Evolutionary conservation across 306 rosid species (phyloP).

Genomic region (Cucumis cinereus): DNA sequence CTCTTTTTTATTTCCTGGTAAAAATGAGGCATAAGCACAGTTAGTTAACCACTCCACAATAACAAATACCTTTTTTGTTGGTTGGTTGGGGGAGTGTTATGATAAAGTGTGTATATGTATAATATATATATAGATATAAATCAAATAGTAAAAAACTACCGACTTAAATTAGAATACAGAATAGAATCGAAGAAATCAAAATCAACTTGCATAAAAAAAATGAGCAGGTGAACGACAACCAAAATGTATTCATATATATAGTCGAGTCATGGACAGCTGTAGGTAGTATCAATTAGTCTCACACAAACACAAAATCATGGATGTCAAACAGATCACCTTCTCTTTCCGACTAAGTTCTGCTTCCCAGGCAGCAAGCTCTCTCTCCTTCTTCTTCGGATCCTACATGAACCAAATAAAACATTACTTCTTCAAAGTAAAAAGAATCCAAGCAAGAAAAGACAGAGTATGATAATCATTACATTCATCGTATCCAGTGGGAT

Average conservation of each 20-base stretch:
- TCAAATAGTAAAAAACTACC: not conserved
- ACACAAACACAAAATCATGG: not conserved
- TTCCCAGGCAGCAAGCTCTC: conserved; percentile 89
- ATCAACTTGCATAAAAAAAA: not conserved
- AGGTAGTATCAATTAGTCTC: not conserved
- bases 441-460: not conserved
- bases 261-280: not conserved
- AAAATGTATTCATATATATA: not conserved
- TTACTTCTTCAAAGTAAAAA: conserved; percentile 10
- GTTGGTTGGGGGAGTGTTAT: too few species aligned
- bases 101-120: too few species aligned
- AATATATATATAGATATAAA: not conserved
- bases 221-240: not conserved
- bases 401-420: conserved; percentile 19
- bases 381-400: conserved; percentile 69
- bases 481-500: conserved; percentile 69
- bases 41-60: conserved; percentile 14
- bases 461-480: conserved; percentile 23
- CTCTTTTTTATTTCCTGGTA: conserved; percentile 72
- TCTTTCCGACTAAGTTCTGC: conserved; percentile 80
- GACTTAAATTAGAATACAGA: not conserved
- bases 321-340: conserved; percentile 28
- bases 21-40: conserved; percentile 13
- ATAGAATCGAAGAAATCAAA: not conserved
- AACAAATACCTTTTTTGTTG: not conserved